Conservation (phyloP, 371 early-diverging fungal genomes). For the Mucor plumbeus region DNA sequence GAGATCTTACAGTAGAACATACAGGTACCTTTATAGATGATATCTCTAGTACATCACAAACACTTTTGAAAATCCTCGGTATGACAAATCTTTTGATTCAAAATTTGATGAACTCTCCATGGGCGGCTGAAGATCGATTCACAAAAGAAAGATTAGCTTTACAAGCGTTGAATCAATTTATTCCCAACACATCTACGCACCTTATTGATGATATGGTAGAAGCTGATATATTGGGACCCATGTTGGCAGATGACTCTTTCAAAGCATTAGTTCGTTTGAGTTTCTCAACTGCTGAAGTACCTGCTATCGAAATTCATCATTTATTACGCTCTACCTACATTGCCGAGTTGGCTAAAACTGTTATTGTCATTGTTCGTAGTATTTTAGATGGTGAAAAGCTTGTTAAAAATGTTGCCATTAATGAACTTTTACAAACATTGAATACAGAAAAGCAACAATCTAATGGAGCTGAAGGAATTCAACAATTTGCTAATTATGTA, state of each 20-base stretch:
- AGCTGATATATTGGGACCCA: constrained; percentile 38
- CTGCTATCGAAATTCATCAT: constrained; percentile 61
- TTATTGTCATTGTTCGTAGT: constrained; percentile 43
- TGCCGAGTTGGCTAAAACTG: constrained; percentile 67
- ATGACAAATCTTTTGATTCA: constrained; percentile 53
- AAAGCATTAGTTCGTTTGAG: constrained; percentile 60
- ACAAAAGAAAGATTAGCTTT: constrained; percentile 29
- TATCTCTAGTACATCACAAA: constrained; percentile 60
- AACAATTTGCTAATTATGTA: constrained; percentile 20
- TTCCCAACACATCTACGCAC: constrained; percentile 14
- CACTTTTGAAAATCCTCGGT: constrained; percentile 66
- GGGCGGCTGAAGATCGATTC: constrained; percentile 31
- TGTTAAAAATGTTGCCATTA: constrained; percentile 12
- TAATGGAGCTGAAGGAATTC: constrained; percentile 3
- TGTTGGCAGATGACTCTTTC: constrained; percentile 72
- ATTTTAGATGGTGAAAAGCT: constrained; percentile 21
- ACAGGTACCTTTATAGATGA: constrained; percentile 67
- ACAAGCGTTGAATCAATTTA: constrained; percentile 19
- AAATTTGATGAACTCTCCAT: constrained; percentile 34
- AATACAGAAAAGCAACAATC: constrained; percentile 12
- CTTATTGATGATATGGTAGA: neutral
- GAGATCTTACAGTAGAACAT: constrained; percentile 47
- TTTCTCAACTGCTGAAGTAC: constrained; percentile 43
- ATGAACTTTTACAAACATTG: constrained; percentile 12
- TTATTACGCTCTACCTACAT: constrained; percentile 64